Conservation (phyloP, 2,329 filamentous ascomycete genomes). For the Phialophora chinensis region DNA sequence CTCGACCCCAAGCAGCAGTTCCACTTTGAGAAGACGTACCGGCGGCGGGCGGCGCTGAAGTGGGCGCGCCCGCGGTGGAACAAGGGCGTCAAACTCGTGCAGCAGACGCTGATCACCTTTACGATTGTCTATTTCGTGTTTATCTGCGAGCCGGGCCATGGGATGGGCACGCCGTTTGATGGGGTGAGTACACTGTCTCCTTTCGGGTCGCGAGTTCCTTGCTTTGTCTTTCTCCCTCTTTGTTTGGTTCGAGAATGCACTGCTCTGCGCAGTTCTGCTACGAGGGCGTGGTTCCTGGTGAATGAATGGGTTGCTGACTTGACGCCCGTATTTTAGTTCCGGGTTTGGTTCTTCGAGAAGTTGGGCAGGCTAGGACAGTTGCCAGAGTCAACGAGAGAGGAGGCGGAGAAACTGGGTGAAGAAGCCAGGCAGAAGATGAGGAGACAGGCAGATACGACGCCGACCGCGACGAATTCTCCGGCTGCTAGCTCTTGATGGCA, state of each 20-base stretch:
- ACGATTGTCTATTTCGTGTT: slow-evolving; percentile 39
- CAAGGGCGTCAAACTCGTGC: slow-evolving; percentile 63
- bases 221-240: background rate
- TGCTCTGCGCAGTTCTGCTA: too few relatives aligned
- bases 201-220: background rate
- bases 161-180: slow-evolving; percentile 37
- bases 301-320: slow-evolving; percentile 2
- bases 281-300: background rate
- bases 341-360: slow-evolving; percentile 36
- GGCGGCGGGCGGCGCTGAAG: slow-evolving; percentile 65
- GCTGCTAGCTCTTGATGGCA: slow-evolving; percentile 8
- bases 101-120: slow-evolving; percentile 57
- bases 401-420: slow-evolving; percentile 33
- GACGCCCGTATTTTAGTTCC: slow-evolving; percentile 23
- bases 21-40: slow-evolving; percentile 70
- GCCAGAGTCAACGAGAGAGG: slow-evolving; percentile 30
- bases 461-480: slow-evolving; percentile 4
- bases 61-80: slow-evolving; percentile 64
- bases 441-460: slow-evolving; percentile 4
- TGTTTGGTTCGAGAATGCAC: background rate
- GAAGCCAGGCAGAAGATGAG: slow-evolving; percentile 31
- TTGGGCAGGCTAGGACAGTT: slow-evolving; percentile 29
- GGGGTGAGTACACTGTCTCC: slow-evolving; percentile 20
- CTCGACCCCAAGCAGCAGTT: slow-evolving; percentile 70
- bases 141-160: slow-evolving; percentile 35